These are phyloP conservation scores for Boletellus sp. DNA, from an alignment of 768 basidiomycete genomes.

Conservation along the genomic window DNA sequence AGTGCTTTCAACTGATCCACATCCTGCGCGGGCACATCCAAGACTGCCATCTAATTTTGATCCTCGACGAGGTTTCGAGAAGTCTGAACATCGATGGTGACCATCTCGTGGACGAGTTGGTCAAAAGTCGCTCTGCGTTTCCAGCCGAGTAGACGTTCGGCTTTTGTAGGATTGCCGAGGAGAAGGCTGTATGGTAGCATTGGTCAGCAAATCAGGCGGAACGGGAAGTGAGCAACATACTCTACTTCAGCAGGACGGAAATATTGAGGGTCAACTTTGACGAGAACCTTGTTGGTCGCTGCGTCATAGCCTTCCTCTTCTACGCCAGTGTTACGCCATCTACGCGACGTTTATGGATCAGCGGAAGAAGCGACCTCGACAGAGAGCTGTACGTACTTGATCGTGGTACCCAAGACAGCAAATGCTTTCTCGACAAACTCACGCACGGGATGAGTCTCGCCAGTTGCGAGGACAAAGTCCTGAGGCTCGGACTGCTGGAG, in stretches of 20 bases:
- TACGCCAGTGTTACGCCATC: conserved; percentile 76
- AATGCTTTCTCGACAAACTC: conserved; percentile 93
- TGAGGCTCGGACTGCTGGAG: conserved; percentile 80
- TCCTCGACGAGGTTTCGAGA: conserved; percentile 74
- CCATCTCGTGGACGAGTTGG: conserved; percentile 88
- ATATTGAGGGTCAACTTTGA: conserved; percentile 83
- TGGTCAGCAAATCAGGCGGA: background rate
- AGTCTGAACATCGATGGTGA: conserved; percentile 73
- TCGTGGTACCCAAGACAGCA: conserved; percentile 55
- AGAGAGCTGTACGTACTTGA: conserved; percentile 46
- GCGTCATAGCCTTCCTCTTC: conserved; percentile 74
- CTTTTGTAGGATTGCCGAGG: conserved; percentile 85
- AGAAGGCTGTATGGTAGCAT: conserved; percentile 52
- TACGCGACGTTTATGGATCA: conserved; percentile 26
- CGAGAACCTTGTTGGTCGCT: conserved; percentile 66
- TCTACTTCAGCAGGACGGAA: conserved; percentile 97
- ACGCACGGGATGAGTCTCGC: conserved; percentile 92
- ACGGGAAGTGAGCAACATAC: conserved; percentile 42
- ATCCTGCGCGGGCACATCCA: background rate
- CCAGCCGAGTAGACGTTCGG: conserved; percentile 86
- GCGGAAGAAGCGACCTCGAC: background rate
- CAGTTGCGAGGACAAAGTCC: conserved; percentile 94
- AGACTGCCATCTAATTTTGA: conserved; percentile 53
- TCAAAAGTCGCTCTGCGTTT: conserved; percentile 83
- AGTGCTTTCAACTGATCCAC: background rate